These are phyloP conservation scores for Auxenochlorella pyrenoidosa DNA, from an alignment of 139 green algal species.

Conservation along the genomic window DNA sequence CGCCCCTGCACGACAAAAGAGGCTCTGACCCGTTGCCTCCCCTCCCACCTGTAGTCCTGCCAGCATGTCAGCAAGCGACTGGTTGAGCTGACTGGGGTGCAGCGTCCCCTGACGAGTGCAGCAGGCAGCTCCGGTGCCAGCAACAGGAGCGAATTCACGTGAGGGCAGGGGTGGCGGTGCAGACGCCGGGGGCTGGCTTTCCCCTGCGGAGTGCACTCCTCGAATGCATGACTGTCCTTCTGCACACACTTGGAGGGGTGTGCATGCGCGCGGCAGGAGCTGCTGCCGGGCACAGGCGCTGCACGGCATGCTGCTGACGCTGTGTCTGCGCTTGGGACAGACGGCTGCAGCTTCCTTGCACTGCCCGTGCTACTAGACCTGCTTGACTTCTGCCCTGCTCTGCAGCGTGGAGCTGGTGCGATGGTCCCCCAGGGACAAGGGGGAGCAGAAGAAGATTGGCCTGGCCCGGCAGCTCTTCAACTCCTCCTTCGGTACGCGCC, in stretches of 20 bases:
- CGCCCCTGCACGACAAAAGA: too few relatives aligned
- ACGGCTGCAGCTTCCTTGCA: not conserved
- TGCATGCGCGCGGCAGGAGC: too few relatives aligned
- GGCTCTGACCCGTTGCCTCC: not conserved
- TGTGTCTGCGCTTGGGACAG: too few relatives aligned
- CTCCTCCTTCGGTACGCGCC: conserved; percentile 59
- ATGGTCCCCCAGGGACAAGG: not conserved
- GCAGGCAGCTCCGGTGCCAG: not conserved
- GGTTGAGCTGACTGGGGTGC: conserved; percentile 24
- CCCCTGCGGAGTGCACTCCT: too few relatives aligned
- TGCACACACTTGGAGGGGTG: too few relatives aligned
- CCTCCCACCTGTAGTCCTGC: conserved; percentile 15
- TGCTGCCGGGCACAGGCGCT: too few relatives aligned
- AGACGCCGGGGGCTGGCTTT: not conserved
- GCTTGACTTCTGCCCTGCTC: not conserved
- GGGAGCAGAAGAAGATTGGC: conserved; percentile 4
- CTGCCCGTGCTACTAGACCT: not conserved
- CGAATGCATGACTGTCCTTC: not conserved
- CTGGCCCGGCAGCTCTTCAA: conserved; percentile 13
- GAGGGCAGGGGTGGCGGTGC: not conserved
- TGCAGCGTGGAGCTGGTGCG: conserved; percentile 27
- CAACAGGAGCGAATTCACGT: conserved; percentile 10
- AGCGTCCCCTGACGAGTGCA: not conserved
- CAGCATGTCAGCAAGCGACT: conserved; percentile 12
- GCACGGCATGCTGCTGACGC: too few relatives aligned